These are phyloP conservation scores for Fusarium denticulatum DNA, from an alignment of 2,329 filamentous ascomycete species.

Conservation along the genomic window DNA sequence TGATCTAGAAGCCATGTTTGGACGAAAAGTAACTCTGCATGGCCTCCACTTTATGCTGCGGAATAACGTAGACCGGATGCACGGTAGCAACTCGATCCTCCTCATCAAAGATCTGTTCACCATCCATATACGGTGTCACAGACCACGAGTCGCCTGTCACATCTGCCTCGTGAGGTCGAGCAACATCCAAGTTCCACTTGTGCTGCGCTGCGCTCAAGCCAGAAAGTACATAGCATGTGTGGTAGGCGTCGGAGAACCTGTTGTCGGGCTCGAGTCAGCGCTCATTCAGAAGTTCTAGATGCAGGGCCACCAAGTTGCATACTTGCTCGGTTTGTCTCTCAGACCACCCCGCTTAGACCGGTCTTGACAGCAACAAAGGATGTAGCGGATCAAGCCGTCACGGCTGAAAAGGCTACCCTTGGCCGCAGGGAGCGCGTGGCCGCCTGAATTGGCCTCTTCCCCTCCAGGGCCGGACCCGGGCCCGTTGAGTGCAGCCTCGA, in stretches of 20 bases:
- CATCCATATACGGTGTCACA: conserved; percentile 61
- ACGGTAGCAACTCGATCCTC: conserved; percentile 74
- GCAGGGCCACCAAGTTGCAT: conserved; percentile 49
- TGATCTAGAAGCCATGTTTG: conserved; percentile 65
- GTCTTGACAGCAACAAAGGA: conserved; percentile 88
- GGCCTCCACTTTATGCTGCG: conserved; percentile 72
- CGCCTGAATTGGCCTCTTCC: conserved; percentile 42
- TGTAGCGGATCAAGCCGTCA: conserved; percentile 87
- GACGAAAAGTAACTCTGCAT: conserved; percentile 72
- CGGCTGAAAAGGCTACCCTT: conserved; percentile 75
- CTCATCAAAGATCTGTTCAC: conserved; percentile 74
- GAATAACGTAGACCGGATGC: conserved; percentile 88
- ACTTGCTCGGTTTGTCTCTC: conserved; percentile 93
- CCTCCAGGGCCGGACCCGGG: conserved; percentile 45
- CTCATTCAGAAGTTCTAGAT: conserved; percentile 24
- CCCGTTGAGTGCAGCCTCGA: conserved; percentile 79
- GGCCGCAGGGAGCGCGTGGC: conserved; percentile 45
- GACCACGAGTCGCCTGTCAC: conserved; percentile 56
- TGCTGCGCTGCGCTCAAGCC: conserved; percentile 87
- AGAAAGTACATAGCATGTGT: conserved; percentile 90
- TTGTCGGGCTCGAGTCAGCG: conserved; percentile 34
- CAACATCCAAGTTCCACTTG: conserved; percentile 60
- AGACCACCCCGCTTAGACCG: conserved; percentile 77
- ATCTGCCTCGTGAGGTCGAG: conserved; percentile 48
- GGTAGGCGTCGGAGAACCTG: conserved; percentile 85